phyloP scores from a whole-genome alignment of 2,329 filamentous ascomycete species.

The Cladobotryum mycophilum region DNA sequence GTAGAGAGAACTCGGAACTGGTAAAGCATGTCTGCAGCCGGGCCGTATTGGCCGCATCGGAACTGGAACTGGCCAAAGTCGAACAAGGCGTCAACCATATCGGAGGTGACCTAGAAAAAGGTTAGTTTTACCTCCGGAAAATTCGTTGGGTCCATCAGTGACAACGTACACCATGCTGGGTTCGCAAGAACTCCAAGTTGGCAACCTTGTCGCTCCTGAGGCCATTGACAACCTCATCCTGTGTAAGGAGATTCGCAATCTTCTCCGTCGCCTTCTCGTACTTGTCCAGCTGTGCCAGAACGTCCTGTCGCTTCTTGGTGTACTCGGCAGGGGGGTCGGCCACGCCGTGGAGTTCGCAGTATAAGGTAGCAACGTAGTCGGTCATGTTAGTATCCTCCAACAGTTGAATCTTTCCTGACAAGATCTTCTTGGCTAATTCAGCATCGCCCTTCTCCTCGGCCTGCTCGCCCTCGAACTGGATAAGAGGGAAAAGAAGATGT shows the following conservation, averaged over 20 bases:
- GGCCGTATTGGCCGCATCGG: slow-evolving; percentile 88
- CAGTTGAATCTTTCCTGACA: slow-evolving; percentile 83
- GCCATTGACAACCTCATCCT: slow-evolving; percentile 85
- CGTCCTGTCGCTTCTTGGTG: slow-evolving; percentile 80
- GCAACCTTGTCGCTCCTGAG: slow-evolving; percentile 95
- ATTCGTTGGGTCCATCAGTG: neutral
- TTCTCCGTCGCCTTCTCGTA: slow-evolving; percentile 83
- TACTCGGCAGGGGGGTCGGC: slow-evolving; percentile 77
- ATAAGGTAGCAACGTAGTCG: slow-evolving; percentile 89
- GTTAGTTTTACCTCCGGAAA: neutral
- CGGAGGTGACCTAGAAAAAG: slow-evolving; percentile 62
- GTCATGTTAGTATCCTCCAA: slow-evolving; percentile 98
- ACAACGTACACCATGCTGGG: slow-evolving; percentile 74
- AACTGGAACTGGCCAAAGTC: slow-evolving; percentile 98
- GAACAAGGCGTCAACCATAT: slow-evolving; percentile 94
- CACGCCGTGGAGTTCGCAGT: slow-evolving; percentile 80
- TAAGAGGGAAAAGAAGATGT: slow-evolving; percentile 91
- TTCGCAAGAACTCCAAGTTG: slow-evolving; percentile 97
- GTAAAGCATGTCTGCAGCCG: slow-evolving; percentile 88
- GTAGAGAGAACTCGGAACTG: slow-evolving; percentile 97
- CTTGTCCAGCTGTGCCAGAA: slow-evolving; percentile 73
- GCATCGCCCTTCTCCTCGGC: slow-evolving; percentile 66
- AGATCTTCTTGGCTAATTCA: slow-evolving; percentile 60
- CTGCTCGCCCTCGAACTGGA: slow-evolving; percentile 82
- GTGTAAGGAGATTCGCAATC: slow-evolving; percentile 78